phyloP scores from a whole-genome alignment of 768 basidiomycete genomes.

The Cantharellus cinnabarinus region DNA sequence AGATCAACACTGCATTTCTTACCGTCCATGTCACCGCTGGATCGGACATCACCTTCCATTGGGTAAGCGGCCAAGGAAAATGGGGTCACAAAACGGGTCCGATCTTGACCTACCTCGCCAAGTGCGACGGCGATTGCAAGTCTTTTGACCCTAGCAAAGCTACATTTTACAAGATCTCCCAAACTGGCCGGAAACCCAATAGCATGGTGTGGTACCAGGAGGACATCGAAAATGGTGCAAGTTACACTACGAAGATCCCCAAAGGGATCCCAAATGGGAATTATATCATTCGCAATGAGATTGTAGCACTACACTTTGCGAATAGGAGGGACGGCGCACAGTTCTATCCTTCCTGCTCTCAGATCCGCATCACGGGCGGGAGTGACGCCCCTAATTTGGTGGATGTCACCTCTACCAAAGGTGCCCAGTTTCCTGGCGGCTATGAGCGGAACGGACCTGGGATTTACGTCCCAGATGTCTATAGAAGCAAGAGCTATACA shows the following conservation, averaged over 20 bases:
- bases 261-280: background rate
- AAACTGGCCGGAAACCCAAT: conserved; percentile 19
- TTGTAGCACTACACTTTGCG: conserved; percentile 56
- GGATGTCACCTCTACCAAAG: conserved; percentile 9
- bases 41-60: no score
- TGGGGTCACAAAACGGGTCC: conserved; percentile 28
- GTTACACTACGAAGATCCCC: conserved; percentile 3
- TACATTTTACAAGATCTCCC: conserved; percentile 59
- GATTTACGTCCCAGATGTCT: conserved; percentile 25
- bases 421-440: conserved; percentile 50
- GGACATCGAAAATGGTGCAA: conserved; percentile 16
- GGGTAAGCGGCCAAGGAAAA: conserved; percentile 13
- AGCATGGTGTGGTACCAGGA: conserved; percentile 17
- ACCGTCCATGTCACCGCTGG: no score
- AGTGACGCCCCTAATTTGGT: conserved; percentile 23
- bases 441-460: conserved; percentile 54
- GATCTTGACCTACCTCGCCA: conserved; percentile 53
- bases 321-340: conserved; percentile 41
- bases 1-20: no score
- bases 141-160: conserved; percentile 34
- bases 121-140: conserved; percentile 32
- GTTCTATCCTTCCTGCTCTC: conserved; percentile 58
- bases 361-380: conserved; percentile 31
- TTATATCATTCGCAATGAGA: conserved; percentile 37
- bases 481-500: conserved; percentile 3